Percentiles rank a stretch among this genome's conserved stretches.
phyloP scores from a whole-genome alignment of 2,329 filamentous ascomycete genomes.

The Trichoderma sp. region DNA sequence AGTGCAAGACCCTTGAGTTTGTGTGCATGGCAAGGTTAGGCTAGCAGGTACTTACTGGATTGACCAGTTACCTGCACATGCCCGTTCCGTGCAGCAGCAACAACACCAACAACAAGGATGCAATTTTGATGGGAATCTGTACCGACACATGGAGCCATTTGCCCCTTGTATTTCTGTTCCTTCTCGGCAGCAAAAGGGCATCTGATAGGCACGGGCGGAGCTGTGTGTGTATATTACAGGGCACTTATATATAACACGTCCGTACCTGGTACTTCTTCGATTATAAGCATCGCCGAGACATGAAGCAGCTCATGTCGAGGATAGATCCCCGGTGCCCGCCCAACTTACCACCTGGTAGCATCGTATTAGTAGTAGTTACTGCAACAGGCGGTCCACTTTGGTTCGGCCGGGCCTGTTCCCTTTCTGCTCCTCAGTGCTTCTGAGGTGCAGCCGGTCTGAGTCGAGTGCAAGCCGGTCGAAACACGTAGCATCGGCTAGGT shows the following conservation, averaged over 20 bases:
- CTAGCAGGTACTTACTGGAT: no score
- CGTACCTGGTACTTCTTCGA: not conserved
- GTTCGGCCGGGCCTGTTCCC: not conserved
- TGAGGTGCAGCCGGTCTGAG: not conserved
- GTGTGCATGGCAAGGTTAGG: not conserved
- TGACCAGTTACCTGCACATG: not conserved
- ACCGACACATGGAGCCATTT: not conserved
- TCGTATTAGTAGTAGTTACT: not conserved
- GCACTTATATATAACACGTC: not conserved
- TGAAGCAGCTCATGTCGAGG: not conserved
- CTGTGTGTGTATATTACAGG: not conserved
- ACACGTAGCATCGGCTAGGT: slow-evolving; percentile 17
- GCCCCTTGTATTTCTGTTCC: not conserved
- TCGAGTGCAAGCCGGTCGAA: not conserved
- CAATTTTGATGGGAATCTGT: not conserved
- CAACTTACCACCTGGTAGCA: not conserved
- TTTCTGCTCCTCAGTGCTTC: not conserved
- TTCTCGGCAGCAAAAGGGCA: not conserved
- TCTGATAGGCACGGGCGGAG: not conserved
- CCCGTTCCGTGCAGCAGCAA: not conserved
- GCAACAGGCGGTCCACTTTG: not conserved
- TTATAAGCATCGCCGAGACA: not conserved
- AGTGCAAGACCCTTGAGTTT: not conserved
- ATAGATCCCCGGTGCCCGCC: not conserved
- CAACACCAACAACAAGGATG: not conserved